Percentiles rank a stretch among this genome's conserved stretches.
Evolutionary conservation across 2,329 filamentous ascomycete species (phyloP).

Genomic region (Macrophomina pseudophaseolina): DNA sequence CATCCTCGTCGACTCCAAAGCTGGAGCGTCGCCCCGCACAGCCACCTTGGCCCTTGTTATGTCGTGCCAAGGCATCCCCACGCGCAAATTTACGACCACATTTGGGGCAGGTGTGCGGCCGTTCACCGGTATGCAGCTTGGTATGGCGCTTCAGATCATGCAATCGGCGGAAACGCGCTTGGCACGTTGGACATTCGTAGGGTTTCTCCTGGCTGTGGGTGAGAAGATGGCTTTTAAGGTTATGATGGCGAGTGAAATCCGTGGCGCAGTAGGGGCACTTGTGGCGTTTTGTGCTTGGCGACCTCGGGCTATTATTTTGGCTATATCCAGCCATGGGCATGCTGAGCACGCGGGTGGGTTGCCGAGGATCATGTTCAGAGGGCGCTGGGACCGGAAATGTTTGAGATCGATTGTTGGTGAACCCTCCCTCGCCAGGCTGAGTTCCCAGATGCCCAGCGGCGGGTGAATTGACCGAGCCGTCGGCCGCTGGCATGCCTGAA

Average conservation of each 20-base stretch:
- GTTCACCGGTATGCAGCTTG: constrained; percentile 95
- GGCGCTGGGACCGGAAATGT: constrained; percentile 67
- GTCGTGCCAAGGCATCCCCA: constrained; percentile 90
- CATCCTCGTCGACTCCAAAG: constrained; percentile 79
- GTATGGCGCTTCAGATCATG: constrained; percentile 96
- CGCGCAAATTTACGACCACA: constrained; percentile 94
- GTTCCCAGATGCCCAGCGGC: constrained; percentile 17
- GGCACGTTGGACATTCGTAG: constrained; percentile 90
- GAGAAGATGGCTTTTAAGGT: constrained; percentile 94
- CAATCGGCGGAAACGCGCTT: constrained; percentile 87
- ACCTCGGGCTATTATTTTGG: constrained; percentile 64
- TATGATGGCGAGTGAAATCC: constrained; percentile 96
- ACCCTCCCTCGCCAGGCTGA: constrained; percentile 38
- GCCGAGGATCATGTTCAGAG: constrained; percentile 54
- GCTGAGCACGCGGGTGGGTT: constrained; percentile 63
- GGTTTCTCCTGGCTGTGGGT: constrained; percentile 99
- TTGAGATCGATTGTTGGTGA: constrained; percentile 59
- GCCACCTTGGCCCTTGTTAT: constrained; percentile 93
- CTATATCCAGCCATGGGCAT: constrained; percentile 61
- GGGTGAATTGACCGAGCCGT: constrained; percentile 41
- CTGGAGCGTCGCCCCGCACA: constrained; percentile 91
- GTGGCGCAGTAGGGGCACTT: constrained; percentile 96
- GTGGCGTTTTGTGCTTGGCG: constrained; percentile 84
- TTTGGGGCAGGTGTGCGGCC: constrained; percentile 92
- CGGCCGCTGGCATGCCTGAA: constrained; percentile 50